A percentile compares a stretch with the other conserved stretches of the same genome.
Evolutionary conservation across 75 land plant species (phyloP).

Genomic region (Pinus taeda): DNA sequence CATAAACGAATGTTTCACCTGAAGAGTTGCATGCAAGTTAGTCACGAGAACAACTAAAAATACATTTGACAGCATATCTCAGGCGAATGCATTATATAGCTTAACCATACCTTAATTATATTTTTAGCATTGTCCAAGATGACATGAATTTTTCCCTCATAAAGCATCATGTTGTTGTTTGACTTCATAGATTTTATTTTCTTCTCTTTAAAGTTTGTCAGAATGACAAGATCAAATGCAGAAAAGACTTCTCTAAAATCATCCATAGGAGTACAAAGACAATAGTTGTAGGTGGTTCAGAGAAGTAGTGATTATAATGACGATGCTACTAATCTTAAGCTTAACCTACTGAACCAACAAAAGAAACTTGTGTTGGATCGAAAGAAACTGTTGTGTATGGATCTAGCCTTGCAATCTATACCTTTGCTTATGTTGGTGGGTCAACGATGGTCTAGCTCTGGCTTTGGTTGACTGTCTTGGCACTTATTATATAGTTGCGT

Average conservation of each 20-base stretch:
- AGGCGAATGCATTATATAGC: not conserved
- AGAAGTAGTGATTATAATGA: too few relatives aligned
- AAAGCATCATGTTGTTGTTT: slow-evolving; percentile 30
- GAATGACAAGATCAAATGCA: slow-evolving; percentile 30
- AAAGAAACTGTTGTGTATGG: too few relatives aligned
- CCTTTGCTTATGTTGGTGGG: too few relatives aligned
- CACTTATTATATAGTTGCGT: too few relatives aligned
- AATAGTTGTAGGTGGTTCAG: not conserved
- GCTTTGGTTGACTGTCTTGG: too few relatives aligned
- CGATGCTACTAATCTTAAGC: too few relatives aligned
- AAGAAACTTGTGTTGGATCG: too few relatives aligned
- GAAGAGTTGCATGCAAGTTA: not conserved
- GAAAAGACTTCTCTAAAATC: slow-evolving; percentile 19
- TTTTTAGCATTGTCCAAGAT: slow-evolving; percentile 66
- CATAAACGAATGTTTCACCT: not conserved
- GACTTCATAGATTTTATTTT: slow-evolving; percentile 35
- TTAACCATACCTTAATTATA: slow-evolving; percentile 46
- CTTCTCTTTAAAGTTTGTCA: slow-evolving; percentile 65
- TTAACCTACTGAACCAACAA: too few relatives aligned
- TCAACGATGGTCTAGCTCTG: too few relatives aligned
- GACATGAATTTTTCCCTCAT: slow-evolving; percentile 66
- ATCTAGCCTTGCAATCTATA: too few relatives aligned
- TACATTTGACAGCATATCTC: not conserved
- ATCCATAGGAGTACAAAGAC: not conserved
- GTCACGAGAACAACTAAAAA: not conserved